A percentile compares a stretch with the other conserved stretches of the same genome.
Evolutionary conservation across 2,329 filamentous ascomycete genomes (phyloP).

Genomic region (Fusarium musae): DNA sequence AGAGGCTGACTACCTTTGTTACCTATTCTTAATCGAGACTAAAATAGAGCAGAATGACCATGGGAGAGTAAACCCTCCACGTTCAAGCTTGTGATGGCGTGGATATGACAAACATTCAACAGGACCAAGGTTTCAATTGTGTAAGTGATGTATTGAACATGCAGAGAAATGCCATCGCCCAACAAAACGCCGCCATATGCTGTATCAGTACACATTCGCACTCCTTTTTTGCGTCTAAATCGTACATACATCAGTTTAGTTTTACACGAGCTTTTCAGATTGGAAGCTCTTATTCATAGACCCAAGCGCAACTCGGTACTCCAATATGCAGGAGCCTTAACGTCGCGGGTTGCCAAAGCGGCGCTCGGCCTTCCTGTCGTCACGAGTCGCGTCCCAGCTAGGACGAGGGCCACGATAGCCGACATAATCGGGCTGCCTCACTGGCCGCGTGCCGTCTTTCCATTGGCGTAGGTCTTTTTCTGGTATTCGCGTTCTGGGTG

Average conservation of each 20-base stretch:
- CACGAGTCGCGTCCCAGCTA: not conserved
- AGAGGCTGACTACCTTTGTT: not conserved
- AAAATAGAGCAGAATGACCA: not conserved
- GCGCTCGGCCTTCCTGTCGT: not conserved
- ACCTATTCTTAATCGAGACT: not conserved
- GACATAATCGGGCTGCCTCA: not conserved
- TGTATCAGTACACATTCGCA: not conserved
- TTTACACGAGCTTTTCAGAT: constrained; percentile 5
- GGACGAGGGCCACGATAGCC: too few relatives aligned
- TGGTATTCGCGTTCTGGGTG: not conserved
- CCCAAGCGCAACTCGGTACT: not conserved
- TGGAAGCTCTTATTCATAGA: not conserved
- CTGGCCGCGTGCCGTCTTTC: not conserved
- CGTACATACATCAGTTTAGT: constrained; percentile 9
- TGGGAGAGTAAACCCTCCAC: not conserved
- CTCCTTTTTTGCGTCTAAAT: constrained; percentile 4
- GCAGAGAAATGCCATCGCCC: not conserved
- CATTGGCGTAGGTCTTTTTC: not conserved
- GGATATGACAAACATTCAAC: not conserved
- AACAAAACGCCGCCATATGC: constrained; percentile 18
- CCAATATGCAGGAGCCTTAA: not conserved
- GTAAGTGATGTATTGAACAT: not conserved
- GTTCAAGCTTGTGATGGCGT: not conserved
- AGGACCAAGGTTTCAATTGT: not conserved
- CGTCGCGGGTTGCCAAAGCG: not conserved